These are phyloP conservation scores for Arthrobotrys sphaeroides DNA, from an alignment of 2,329 filamentous ascomycete species.

Conservation along the genomic window DNA sequence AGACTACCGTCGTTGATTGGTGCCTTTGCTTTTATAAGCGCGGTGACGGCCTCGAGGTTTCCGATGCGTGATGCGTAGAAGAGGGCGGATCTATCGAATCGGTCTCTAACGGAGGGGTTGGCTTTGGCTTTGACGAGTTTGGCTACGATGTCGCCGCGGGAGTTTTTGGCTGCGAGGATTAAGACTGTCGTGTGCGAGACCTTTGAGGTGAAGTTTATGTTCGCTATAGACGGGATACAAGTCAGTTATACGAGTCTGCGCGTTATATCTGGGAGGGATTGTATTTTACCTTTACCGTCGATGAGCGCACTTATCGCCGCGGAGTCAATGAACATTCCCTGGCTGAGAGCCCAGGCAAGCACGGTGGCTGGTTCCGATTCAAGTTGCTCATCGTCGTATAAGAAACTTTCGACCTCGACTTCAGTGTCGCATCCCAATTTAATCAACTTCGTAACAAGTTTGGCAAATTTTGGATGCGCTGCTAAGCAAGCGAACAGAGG, in stretches of 20 bases:
- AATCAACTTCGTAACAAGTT: neutral
- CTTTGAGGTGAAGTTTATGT: conserved; percentile 3
- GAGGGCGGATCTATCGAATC: conserved; percentile 17
- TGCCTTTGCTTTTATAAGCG: conserved; percentile 13
- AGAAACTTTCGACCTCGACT: conserved; percentile 2
- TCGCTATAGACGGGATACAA: neutral
- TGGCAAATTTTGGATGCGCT: conserved; percentile 6
- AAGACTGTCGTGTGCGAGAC: neutral
- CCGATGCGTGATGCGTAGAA: conserved; percentile 26
- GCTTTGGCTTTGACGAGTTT: conserved; percentile 5
- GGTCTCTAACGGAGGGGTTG: neutral
- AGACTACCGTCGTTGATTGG: conserved; percentile 23
- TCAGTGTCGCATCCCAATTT: conserved; percentile 9
- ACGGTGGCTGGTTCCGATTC: conserved; percentile 5
- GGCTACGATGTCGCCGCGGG: conserved; percentile 1
- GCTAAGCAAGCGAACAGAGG: conserved; percentile 20
- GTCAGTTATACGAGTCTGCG: neutral
- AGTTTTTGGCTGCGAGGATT: conserved; percentile 26
- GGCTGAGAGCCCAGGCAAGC: conserved; percentile 12
- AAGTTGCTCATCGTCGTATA: conserved; percentile 16
- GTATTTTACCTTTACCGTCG: conserved; percentile 2
- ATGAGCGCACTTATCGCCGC: neutral
- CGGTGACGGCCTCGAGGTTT: neutral
- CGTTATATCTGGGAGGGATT: neutral
- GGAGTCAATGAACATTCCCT: conserved; percentile 1